Percentiles rank a stretch among this genome's conserved stretches.
phyloP scores from a whole-genome alignment of 805 yeast species.

The Wickerhamiella dianesei region DNA sequence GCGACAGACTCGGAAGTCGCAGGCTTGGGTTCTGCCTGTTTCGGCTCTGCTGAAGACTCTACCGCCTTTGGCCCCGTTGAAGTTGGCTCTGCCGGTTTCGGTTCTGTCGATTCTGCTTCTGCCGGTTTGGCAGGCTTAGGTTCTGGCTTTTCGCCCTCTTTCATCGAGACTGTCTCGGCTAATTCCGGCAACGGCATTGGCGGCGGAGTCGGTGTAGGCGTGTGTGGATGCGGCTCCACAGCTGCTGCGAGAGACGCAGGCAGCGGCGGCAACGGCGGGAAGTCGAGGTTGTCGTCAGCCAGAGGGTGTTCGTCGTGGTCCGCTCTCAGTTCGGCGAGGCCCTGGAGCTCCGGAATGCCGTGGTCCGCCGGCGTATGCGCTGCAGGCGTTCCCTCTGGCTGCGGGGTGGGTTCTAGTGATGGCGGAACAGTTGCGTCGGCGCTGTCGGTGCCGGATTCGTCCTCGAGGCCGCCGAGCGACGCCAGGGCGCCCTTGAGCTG shows the following conservation, averaged over 20 bases:
- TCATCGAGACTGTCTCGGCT: no score
- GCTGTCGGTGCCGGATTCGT: neutral
- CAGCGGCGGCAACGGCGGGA: neutral
- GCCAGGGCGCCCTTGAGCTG: constrained; percentile 21
- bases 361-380: neutral
- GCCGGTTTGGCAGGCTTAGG: no score
- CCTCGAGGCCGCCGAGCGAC: constrained; percentile 7
- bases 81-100: no score
- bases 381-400: neutral
- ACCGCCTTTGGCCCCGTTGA: no score
- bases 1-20: no score
- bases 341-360: neutral
- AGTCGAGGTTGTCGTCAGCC: constrained; percentile 1
- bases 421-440: constrained; percentile 1
- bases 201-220: constrained; percentile 2
- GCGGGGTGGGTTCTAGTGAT: neutral
- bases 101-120: no score
- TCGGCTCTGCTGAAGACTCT: no score
- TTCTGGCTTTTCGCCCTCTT: no score
- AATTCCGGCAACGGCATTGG: no score
- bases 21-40: no score
- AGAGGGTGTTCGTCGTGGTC: neutral
- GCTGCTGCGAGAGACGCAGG: constrained; percentile 1
- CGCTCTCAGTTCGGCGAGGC: neutral
- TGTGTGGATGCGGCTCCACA: neutral